Evolutionary conservation across 345 rosid genomes (phyloP).

Genomic region (Toxicodendron radicans): DNA sequence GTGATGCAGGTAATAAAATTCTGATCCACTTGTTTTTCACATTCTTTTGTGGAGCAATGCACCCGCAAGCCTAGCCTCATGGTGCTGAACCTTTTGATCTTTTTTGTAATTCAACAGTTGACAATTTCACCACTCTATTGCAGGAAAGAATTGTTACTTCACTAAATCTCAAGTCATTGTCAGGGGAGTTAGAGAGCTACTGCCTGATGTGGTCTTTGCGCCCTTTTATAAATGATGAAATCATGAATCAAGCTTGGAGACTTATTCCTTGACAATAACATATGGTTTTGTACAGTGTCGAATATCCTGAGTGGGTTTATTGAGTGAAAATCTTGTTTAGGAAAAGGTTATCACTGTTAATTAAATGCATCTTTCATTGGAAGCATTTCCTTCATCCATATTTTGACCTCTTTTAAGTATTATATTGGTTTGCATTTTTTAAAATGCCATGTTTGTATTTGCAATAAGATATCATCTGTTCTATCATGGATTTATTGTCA

Average conservation of each 20-base stretch:
- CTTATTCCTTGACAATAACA: slow-evolving; percentile 30
- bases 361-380: neutral
- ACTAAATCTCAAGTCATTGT: slow-evolving; percentile 53
- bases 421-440: neutral
- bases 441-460: neutral
- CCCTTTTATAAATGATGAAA: slow-evolving; percentile 65
- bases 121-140: slow-evolving; percentile 1
- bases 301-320: neutral
- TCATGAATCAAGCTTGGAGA: slow-evolving; percentile 65
- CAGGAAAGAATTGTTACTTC: slow-evolving; percentile 73
- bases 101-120: neutral
- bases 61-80: neutral
- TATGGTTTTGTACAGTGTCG: neutral
- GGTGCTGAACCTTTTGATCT: neutral
- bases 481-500: too few relatives aligned
- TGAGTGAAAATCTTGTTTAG: neutral
- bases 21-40: neutral
- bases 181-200: slow-evolving; percentile 65
- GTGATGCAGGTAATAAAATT: slow-evolving; percentile 62
- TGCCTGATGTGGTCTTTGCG: slow-evolving; percentile 78
- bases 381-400: neutral
- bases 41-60: neutral
- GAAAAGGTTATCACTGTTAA: neutral
- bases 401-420: neutral
- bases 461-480: neutral